phyloP scores from a whole-genome alignment of 1,284 basidiomycete species.

The Wolfiporia cocos region DNA sequence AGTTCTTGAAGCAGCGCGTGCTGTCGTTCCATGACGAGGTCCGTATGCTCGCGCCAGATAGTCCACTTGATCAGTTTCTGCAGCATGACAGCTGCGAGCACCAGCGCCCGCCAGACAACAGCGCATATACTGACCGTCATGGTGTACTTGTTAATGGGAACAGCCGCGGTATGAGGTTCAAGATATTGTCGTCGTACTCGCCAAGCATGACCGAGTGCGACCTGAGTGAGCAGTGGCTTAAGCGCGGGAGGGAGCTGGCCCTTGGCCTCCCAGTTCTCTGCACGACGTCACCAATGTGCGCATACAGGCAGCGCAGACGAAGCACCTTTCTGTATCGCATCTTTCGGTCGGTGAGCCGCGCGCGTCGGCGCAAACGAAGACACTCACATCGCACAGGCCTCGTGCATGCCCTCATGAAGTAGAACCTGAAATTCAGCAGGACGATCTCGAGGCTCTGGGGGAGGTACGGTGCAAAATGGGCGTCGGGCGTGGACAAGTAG shows the following conservation, averaged over 20 bases:
- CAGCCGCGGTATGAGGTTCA: conserved; percentile 78
- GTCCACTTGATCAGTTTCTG: conserved; percentile 83
- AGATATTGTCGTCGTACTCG: conserved; percentile 91
- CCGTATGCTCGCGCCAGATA: conserved; percentile 63
- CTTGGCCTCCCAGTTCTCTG: conserved; percentile 69
- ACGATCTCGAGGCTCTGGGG: conserved; percentile 65
- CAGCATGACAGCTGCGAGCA: not conserved
- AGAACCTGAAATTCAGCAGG: conserved; percentile 64
- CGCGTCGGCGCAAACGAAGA: not conserved
- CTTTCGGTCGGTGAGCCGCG: conserved; percentile 43
- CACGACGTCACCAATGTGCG: too few species aligned
- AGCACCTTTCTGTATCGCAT: conserved; percentile 51
- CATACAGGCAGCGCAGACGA: not conserved
- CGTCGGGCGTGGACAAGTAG: conserved; percentile 69
- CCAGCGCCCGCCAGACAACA: not conserved
- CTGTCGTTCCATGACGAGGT: conserved; percentile 55
- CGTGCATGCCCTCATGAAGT: conserved; percentile 81
- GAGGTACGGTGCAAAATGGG: conserved; percentile 69
- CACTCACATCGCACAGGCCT: conserved; percentile 70
- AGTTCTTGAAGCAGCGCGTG: conserved; percentile 59
- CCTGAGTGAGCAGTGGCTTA: conserved; percentile 66
- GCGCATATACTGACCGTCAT: conserved; percentile 57
- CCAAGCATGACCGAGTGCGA: conserved; percentile 78
- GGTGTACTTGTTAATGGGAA: conserved; percentile 91
- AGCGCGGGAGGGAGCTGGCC: conserved; percentile 85